A percentile compares a stretch with the other conserved stretches of the same genome.
These are phyloP conservation scores for Boletus sensibilis DNA, from an alignment of 768 basidiomycete species.

Conservation along the genomic window DNA sequence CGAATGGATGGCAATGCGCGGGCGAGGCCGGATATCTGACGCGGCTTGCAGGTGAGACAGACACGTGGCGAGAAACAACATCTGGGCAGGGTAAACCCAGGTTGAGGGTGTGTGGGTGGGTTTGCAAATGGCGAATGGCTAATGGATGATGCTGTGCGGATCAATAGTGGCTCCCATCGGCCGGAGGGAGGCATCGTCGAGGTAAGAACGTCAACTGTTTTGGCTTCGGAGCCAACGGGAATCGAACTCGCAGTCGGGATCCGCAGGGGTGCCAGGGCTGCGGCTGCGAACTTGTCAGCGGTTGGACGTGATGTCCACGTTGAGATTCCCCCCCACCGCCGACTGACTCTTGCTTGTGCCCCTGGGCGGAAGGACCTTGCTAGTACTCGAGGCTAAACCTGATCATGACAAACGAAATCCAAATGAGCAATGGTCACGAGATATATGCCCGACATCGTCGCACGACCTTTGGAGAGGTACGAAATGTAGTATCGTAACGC, in stretches of 20 bases:
- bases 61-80: constrained; percentile 7
- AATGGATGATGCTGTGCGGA: not conserved
- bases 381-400: too few relatives aligned
- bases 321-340: too few relatives aligned
- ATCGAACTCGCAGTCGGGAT: not conserved
- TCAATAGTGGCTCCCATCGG: not conserved
- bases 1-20: constrained; percentile 3
- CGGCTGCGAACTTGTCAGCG: too few relatives aligned
- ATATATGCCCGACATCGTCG: not conserved
- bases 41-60: not conserved
- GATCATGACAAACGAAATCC: too few relatives aligned
- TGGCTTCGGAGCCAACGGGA: not conserved
- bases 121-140: constrained; percentile 6
- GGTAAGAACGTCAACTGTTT: not conserved
- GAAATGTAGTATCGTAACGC: too few relatives aligned
- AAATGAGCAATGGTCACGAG: not conserved
- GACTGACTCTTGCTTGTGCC: too few relatives aligned
- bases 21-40: constrained; percentile 6
- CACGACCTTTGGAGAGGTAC: not conserved
- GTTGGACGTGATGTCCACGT: too few relatives aligned
- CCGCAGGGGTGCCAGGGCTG: not conserved
- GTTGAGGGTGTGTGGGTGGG: constrained; percentile 19
- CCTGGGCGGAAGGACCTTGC: not conserved
- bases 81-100: constrained; percentile 5
- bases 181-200: not conserved